Evolutionary conservation across 2,329 filamentous ascomycete genomes (phyloP), one percentile per base, ranked within the genome.

Genomic region (Ceratocystis variospora): DNA sequence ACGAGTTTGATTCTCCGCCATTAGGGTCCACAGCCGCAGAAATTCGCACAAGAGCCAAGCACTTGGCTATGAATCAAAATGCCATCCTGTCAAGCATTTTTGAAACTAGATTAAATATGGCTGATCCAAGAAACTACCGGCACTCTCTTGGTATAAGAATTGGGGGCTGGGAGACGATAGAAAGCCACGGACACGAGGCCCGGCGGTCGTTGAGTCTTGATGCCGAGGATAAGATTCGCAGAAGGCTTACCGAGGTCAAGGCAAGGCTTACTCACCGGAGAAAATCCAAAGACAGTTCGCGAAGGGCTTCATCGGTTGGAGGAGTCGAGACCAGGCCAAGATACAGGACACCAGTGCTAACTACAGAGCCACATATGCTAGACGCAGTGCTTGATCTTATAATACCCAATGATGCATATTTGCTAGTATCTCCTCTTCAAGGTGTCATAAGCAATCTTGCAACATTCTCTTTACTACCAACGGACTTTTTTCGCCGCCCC

Each of bases 341-440:
- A 37, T 50, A 8, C 12, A 22, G 41, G 3, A 19, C 45, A 33
- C 7, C 41, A 6, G 15, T 28, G 1, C 10, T 17, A 33, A 22
- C 28, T 5, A 15, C 17, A 53, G 44, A 63, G 8, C 25, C n/a
- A 5, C 3, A 37, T 4, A 22, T 25, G 15, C 44, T 62, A 44
- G 68, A 69, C 1, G 31, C 31, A 3, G 70, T 79, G 1, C 64
- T 72, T 4, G 72, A 75, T 61, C 73, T 80, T 28, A 72, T 71
- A 15, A 68, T 69, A 15, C 79, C 76, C 19, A 76, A 71, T 31
- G 75, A 76, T 4, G 82, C 81, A 0, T 87, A 87, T 69, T 75
- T 92, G 1, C 76, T 90, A 8, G 77, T 92, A 7, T 90, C 87
- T 0, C 88, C 88, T 1, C 78, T 88, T 0, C 78, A 84, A 37